Evolutionary conservation across 768 basidiomycete species (phyloP), one percentile per base, ranked within the genome.

Genomic region (Lactarius quietus): DNA sequence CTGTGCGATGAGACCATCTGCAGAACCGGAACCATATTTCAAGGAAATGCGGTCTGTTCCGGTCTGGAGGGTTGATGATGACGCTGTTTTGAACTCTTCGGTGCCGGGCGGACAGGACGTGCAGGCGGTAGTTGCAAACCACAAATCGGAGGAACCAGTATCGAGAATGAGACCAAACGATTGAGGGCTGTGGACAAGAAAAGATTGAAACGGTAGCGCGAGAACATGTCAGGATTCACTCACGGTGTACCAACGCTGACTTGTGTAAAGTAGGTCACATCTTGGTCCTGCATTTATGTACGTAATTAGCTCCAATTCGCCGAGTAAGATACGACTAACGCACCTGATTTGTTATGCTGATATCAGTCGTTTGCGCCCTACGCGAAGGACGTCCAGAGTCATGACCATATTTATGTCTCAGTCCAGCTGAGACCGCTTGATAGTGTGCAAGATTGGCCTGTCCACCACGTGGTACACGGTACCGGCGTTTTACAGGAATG

Each of bases 61-160:
- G 3, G 71, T 65, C 58, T 76, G 71, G 62, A 80, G 72, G 10
- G 82, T 69, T 0, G 78, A 75, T 0, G 87, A 88, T 39, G 72
- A 67, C 3, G 77, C 35, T 0, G 79, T 36, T 61, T 84, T 72
- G 70, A 84, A 89, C 45, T 78, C 38, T 0, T 85, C 83, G 0
- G 81, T 77, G 23, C 60, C 61, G 0, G 61, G 3, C 17, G 68
- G 63, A 68, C 88, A 91, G 61, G 64, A 67, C 14, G 6, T 23
- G 71, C 84, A 93, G 68, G 71, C 56, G 0, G 76, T 73, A 18
- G 81, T 80, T 0, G 88, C 87, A 8, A 99, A 82, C 95, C 95
- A 99, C 6, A 98, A 78, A 75, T 98, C 96, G 26, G 86, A 86
- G 0, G 90, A 93, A 17, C 94, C 94, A 0, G 96, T 98, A 75